Evolutionary conservation across 805 yeast species (phyloP), one percentile per base, ranked within the genome.

Genomic region (Candida incommunis): DNA sequence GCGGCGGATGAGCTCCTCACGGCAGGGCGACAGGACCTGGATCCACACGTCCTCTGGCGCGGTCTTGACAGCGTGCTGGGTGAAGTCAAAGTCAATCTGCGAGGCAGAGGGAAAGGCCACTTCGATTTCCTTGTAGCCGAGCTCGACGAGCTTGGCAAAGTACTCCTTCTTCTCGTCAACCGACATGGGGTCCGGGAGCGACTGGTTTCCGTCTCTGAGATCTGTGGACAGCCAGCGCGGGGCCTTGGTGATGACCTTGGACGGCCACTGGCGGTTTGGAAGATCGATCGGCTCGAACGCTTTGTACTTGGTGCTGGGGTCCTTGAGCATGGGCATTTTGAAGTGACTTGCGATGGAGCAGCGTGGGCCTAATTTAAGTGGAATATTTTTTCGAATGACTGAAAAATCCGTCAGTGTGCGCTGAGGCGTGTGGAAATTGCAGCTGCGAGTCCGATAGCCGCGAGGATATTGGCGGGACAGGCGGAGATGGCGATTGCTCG

Each of bases 171-270:
- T 82, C 55, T 82, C 88, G n/a, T 67, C 78, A 40, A 81, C 68
- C n/a, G 81, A 70, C 94, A 82, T 82, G 45, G 92, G 94, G 57
- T 82, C 92, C 0, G 92, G 90, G 52, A 82, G 70, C 3, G 88
- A 78, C 65, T 82, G 92, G 62, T 82, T 82, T 25, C 94, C 94
- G 58, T 82, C 94, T 55, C 94, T 72, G 49, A 82, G 69, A 57
- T 83, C 94, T 2, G 94, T 82, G 20, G 88, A 78, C 41, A 83
- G 67, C 92, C 92, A 82, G 52, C 92, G 68, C 20, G 94, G 94
- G 2, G 87, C 74, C 57, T 73, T 73, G 43, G 65, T 66, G 46
- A 83, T 59, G 15, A 71, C 62, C 47, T 70, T 69, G 29, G 68
- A 56, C 1, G 94, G 94, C 94, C 94, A 82, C 49, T 72, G 70